Base-by-base conservation (phyloP, 2,329 filamentous ascomycete species). In the Aaosphaeria pasadenensis region DNA sequence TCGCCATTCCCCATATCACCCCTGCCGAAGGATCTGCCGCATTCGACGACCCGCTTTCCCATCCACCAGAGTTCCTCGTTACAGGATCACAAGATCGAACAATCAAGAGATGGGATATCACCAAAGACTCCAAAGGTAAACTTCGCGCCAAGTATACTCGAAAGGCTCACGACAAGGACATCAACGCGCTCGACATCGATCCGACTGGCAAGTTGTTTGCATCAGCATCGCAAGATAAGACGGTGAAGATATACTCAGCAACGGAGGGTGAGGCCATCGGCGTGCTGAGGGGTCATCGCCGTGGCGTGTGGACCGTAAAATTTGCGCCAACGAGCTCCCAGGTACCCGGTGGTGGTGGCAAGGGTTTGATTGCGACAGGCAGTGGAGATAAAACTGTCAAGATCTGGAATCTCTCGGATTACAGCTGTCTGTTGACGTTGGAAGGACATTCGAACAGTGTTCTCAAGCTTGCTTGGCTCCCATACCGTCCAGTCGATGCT, bases 111-210 rank as follows among this genome's bases (percentile, higher is more conserved):
- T 96, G 94, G 90, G 89, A 96, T 52, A 84, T 92, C 24, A 61
- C 56, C 28, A 67, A 69, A 49, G 67, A 67, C 29, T 70, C 74
- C 42, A 81, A 80, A 51, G 79, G 80, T 48, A 77, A 80, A 7
- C 74, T 84, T 7, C 77, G 84, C 58, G 89, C 89, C 38, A 73
- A 85, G 4, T 99, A 89, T 69, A 97, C 94, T 1, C 83, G 94
- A 48, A 95, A 96, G 71, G 94, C 94, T 1, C 94, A 99, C 71
- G 94, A 99, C 65, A 99, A 99, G 68, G 94, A 99, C 58, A 99
- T 99, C 72, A 99, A 99, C 61, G 91, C 94, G 2, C 82, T 99
- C 44, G 90, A 95, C 55, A 79, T 94, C 7, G 89, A 91, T 54
- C 80, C 84, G 24, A 78, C 81, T 1, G 83, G 83, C 4, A 82